A percentile compares a stretch with the other conserved stretches of the same genome.
phyloP scores from a whole-genome alignment of 768 basidiomycete species.

The Leucosporidium yakuticum region DNA sequence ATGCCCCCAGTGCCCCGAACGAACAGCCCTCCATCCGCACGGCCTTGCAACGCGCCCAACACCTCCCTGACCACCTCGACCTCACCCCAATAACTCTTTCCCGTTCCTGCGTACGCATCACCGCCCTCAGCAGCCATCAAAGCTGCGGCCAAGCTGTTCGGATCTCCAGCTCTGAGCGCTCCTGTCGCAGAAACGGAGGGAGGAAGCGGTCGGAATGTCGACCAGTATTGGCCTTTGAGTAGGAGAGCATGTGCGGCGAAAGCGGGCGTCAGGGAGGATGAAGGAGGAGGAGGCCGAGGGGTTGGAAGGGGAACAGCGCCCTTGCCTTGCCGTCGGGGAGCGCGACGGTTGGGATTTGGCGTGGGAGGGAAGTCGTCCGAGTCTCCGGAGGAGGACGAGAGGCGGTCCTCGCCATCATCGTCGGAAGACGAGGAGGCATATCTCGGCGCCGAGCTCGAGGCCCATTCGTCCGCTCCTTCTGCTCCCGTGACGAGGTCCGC shows the following conservation, averaged over 20 bases:
- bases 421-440: not conserved
- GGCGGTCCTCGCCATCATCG: not conserved
- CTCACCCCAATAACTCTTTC: not conserved
- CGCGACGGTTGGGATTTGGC: not conserved
- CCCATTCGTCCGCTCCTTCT: not conserved
- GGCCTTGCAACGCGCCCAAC: not conserved
- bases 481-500: not conserved
- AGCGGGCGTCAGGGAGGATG: not conserved
- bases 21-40: not conserved
- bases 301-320: not conserved
- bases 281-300: not conserved
- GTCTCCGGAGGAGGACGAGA: not conserved
- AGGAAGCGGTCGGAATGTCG: not conserved
- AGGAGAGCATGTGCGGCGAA: not conserved
- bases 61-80: not conserved
- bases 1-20: not conserved
- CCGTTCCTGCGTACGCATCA: not conserved
- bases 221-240: conserved; percentile 1
- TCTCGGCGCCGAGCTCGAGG: not conserved
- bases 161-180: not conserved
- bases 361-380: not conserved
- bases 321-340: not conserved
- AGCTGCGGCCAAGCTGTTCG: not conserved
- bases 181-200: not conserved
- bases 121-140: not conserved